Conservation (phyloP, 441 rosid genomes). For the Brassica balearica region DNA sequence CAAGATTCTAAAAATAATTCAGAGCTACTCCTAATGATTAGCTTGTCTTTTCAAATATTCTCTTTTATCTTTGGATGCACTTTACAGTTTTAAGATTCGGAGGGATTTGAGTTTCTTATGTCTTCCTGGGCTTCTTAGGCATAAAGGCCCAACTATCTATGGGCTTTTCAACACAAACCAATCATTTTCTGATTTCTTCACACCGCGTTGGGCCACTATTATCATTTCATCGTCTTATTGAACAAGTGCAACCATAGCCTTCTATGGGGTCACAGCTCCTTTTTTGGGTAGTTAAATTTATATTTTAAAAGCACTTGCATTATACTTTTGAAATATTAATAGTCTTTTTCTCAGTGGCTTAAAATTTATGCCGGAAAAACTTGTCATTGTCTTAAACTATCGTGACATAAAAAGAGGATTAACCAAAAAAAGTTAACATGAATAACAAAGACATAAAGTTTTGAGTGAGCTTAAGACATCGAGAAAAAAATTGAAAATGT, state of each 20-base stretch:
- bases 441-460: no score
- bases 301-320: background rate
- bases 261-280: background rate
- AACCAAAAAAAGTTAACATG: background rate
- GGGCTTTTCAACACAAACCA: constrained; percentile 7
- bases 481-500: no score
- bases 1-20: constrained; percentile 30
- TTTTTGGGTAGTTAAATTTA: background rate
- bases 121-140: background rate
- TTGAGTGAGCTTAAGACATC: no score
- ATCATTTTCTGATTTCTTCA: background rate
- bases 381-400: background rate
- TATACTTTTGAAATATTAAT: background rate
- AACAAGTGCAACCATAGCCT: background rate
- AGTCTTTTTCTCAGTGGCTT: background rate
- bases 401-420: background rate
- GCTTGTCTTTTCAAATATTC: constrained; percentile 26
- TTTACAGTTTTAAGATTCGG: constrained; percentile 13
- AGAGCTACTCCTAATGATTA: constrained; percentile 33
- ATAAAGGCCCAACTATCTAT: constrained; percentile 10
- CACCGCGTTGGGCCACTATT: background rate
- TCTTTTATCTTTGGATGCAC: constrained; percentile 21
- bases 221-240: background rate
- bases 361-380: background rate
- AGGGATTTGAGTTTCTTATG: constrained; percentile 1